Base-by-base conservation (phyloP, 1,284 basidiomycete genomes). In the Cryptococcus floricola region DNA sequence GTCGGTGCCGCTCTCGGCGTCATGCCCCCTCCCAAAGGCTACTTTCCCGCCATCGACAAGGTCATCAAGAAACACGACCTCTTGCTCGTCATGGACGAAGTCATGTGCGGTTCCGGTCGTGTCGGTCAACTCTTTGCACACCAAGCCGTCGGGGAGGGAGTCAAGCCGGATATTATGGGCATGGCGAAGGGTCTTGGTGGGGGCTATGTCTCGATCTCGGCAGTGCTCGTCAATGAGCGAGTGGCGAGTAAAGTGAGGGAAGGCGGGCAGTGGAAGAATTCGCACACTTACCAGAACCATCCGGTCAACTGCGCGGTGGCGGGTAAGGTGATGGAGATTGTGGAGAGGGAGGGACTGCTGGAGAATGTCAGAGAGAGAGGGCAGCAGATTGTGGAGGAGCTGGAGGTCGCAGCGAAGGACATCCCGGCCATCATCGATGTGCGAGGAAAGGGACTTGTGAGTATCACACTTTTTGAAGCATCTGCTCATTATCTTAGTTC, bases 131-230 rank as follows among this genome's bases (percentile, higher is more conserved):
- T 89, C 44, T 91, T 91, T 68, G 88, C 85, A 9, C 57, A 60
- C 50, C 54, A 65, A 49, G 52, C 54, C 13, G 61, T 68, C 39
- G 87, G 87, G 28, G 89, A 91, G 47, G 69, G 67, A n/a, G 64
- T 69, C 27, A 50, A 55, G 62, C 89, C 90, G 39, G 90, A 93
- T 76, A 80, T 92, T 28, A 85, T 92, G 71, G 85, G 87, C 12
- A 81, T 91, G 49, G 90, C 89, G 2, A 92, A 93, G 73, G 89
- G 89, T n/a, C 82, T 92, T 6, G 89, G 89, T 52, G 89, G 87
- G 74, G 90, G 88, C 31, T 92, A 91, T 76, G 87, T 84, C 5
- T 80, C 88, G 18, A 89, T 92, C 56, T 89, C 89, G 27, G 89
- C 87, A 0, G 79, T 89, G 6, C 80, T 92, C 48, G 81, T 91